Conservation (phyloP, 1,284 basidiomycete genomes). For the Cystobasidium pallidum region DNA sequence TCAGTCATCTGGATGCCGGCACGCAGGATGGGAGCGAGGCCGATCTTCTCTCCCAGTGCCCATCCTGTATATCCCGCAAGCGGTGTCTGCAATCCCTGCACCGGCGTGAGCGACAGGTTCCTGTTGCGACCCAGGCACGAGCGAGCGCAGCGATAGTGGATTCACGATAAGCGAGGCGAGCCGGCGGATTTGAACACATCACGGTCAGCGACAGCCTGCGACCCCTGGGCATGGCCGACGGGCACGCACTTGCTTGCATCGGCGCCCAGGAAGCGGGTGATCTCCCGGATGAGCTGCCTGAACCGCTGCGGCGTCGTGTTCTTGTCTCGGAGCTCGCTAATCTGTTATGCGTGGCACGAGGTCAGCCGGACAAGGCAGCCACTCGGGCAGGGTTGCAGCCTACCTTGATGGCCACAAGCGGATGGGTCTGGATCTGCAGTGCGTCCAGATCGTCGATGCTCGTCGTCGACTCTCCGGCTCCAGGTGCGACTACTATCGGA, state of each 20-base stretch:
- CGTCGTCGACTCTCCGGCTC: slow-evolving; percentile 14
- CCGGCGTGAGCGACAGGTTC: slow-evolving; percentile 17
- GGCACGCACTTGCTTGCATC: slow-evolving; percentile 66
- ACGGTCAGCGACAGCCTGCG: too few relatives aligned
- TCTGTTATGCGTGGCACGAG: slow-evolving; percentile 55
- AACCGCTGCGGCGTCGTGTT: slow-evolving; percentile 73
- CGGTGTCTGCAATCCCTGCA: slow-evolving; percentile 51
- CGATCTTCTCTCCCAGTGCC: slow-evolving; percentile 66
- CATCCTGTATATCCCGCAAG: slow-evolving; percentile 58
- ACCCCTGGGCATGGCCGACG: neutral
- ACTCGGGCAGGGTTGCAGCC: neutral
- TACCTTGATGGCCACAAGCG: slow-evolving; percentile 57
- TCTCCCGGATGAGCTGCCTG: slow-evolving; percentile 73
- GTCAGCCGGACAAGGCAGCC: neutral
- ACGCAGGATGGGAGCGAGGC: slow-evolving; percentile 84
- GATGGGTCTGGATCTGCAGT: slow-evolving; percentile 67
- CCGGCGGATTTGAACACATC: too few relatives aligned
- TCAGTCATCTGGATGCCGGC: slow-evolving; percentile 95
- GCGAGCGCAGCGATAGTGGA: neutral
- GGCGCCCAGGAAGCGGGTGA: slow-evolving; percentile 72
- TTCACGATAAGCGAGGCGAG: slow-evolving; percentile 10
- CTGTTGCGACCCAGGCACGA: neutral
- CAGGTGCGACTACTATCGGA: slow-evolving; percentile 10
- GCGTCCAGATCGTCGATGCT: slow-evolving; percentile 54
- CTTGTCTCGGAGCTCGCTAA: slow-evolving; percentile 70